A percentile compares a stretch with the other conserved stretches of the same genome.
Evolutionary conservation across 148 eudicot species (phyloP).

Genomic region (Rhododendron williamsianum): DNA sequence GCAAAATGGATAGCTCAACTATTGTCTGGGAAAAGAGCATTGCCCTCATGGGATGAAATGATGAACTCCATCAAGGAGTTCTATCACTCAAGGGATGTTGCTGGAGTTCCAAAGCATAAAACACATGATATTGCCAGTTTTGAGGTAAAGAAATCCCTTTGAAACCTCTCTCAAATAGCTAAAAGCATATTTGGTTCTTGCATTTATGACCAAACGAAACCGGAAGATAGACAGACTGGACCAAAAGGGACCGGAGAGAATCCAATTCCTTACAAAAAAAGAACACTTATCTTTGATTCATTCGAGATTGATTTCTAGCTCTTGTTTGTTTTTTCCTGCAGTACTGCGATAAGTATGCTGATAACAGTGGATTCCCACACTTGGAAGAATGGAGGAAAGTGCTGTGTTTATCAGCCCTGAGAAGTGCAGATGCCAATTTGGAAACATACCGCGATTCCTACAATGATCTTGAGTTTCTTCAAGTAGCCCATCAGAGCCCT

Average conservation of each 20-base stretch:
- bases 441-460: constrained; percentile 65
- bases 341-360: constrained; percentile 67
- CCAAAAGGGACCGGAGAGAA: neutral
- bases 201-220: neutral
- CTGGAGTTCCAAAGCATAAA: constrained; percentile 59
- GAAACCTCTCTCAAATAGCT: no score
- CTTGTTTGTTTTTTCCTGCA: constrained; percentile 22
- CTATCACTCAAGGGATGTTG: constrained; percentile 46
- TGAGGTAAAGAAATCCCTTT: constrained; percentile 35
- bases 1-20: constrained; percentile 75
- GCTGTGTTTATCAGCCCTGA: constrained; percentile 44
- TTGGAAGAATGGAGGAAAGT: constrained; percentile 73
- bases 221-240: neutral
- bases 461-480: constrained; percentile 58
- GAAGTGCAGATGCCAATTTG: constrained; percentile 47
- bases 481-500: constrained; percentile 58
- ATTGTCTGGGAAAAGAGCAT: constrained; percentile 48
- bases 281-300: neutral
- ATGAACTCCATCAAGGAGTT: constrained; percentile 58
- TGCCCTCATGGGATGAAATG: constrained; percentile 71
- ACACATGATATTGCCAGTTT: constrained; percentile 73
- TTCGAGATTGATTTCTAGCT: neutral
- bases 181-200: no score
- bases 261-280: neutral
- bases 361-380: constrained; percentile 50